Base-by-base conservation (phyloP, 768 basidiomycete genomes). In the Agrocybe praecox region DNA sequence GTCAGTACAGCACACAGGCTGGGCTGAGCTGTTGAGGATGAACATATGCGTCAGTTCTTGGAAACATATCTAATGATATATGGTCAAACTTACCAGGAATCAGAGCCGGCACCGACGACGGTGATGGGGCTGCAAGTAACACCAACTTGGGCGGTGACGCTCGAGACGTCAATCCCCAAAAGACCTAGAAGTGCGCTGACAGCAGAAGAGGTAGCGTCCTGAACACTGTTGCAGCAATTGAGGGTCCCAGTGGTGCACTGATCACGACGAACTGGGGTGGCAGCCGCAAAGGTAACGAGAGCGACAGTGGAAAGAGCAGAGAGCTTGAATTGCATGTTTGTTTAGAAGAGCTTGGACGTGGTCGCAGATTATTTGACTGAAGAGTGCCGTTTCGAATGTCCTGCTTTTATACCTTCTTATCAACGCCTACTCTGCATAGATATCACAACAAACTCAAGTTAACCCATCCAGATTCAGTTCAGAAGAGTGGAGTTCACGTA, bases 141-240 rank as follows among this genome's bases (percentile, higher is more conserved):
- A 29, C 70, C 72, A 33, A 73, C 60, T 2, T 52, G 61, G 34
- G 48, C 65, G 46, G 55, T 70, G 48, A 69, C 49, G 47, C 65
- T 62, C 19, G 60, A 53, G 11, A 64, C 64, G 42, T 59, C 53
- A 46, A 67, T 40, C 48, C 67, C 67, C 50, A 72, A 61, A 23
- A 71, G 65, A 8, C 40, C 67, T 18, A 70, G 56, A 44, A 65
- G 12, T 9, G n/a, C 33, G n/a, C 57, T 36, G 11, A 52, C 55
- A n/a, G 52, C 43, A 22, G 56, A 51, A 26, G 26, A 47, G 46
- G 55, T 49, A 11, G 61, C 67, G 2, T 19, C 19, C 51, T 67
- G 53, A 42, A 70, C 63, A 36, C 61, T 65, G 55, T 72, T 62
- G 62, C 72, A 74, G 65, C 72, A 71, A 47, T 70, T 70, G 14